Evolutionary conservation across 2,329 filamentous ascomycete species (phyloP), one percentile per base, ranked within the genome.

Genomic region (Leptographium flavum): DNA sequence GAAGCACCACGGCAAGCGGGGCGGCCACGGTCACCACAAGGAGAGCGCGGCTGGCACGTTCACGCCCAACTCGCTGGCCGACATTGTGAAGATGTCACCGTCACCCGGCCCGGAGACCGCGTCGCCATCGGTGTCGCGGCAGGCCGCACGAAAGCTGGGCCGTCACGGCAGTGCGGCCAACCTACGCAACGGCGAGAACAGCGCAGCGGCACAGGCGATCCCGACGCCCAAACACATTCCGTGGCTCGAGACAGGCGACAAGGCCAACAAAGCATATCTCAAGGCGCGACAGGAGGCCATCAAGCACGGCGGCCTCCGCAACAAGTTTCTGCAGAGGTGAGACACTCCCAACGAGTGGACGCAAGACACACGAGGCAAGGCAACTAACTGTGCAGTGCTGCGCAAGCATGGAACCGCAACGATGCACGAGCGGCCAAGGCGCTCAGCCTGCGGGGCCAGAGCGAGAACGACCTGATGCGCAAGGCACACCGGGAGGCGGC

Each of bases 381-480:
- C 5, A 19, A n/a, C 5, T 7, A 21, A 21, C 8, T 6, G 19
- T 19, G 5, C 47, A 93, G 88, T 62, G 92, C 92, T 53, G 90
- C 90, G 9, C 90, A 96, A 71, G 92, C 92, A 21, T 98, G 92
- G 90, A 95, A 96, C 60, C 83, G 92, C 47, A 96, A 95, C 57
- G 92, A 98, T 61, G 90, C 92, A 35, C 81, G 92, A 50, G 90
- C 92, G 17, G 92, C 92, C 49, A 96, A 96, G 67, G 90, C 90
- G 28, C 74, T 96, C 42, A 94, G 87, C 56, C 76, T 96, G 39
- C 83, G 92, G 27, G 92, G 92, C 13, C 92, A 96, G 64, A 92
- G 86, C 54, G 92, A 98, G 66, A 96, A 98, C 57, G 87, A 94
- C 54, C 73, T 93, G 32, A 98, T 98, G 92, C 80, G 88, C 52